Conservation (phyloP, 148 eudicot genomes). For the Linanthus parryae region DNA sequence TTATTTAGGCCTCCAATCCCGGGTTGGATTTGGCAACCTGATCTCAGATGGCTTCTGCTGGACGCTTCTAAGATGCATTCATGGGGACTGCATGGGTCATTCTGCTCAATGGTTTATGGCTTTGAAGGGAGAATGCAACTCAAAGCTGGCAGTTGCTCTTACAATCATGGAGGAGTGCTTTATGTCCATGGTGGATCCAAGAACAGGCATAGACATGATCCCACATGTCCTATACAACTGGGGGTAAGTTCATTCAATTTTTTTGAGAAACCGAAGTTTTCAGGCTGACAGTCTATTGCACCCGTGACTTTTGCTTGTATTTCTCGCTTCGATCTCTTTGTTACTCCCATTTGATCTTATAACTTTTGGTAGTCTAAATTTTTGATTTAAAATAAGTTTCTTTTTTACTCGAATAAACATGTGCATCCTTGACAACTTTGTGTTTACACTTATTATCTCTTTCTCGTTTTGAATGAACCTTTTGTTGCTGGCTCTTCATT, state of each 20-base stretch:
- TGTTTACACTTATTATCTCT: too few relatives aligned
- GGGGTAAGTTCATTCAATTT: conserved; percentile 52
- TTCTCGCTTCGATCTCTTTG: neutral
- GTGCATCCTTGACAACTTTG: too few relatives aligned
- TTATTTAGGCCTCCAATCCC: conserved; percentile 63
- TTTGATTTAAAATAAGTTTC: too few relatives aligned
- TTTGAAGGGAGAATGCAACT: conserved; percentile 86
- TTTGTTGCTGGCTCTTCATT: too few relatives aligned
- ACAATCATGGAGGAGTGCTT: conserved; percentile 97
- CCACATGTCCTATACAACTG: conserved; percentile 91
- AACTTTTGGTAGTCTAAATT: too few relatives aligned
- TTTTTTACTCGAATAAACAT: too few relatives aligned
- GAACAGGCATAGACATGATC: conserved; percentile 94
- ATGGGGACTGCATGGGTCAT: conserved; percentile 64
- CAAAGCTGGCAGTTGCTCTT: conserved; percentile 89
- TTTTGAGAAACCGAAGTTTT: neutral
- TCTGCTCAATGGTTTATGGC: conserved; percentile 56
- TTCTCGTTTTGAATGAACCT: too few relatives aligned
- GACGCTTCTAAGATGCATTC: conserved; percentile 82
- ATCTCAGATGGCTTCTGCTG: conserved; percentile 63
- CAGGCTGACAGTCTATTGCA: too few relatives aligned
- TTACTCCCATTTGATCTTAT: neutral
- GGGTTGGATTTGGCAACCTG: conserved; percentile 43
- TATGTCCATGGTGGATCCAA: conserved; percentile 89
- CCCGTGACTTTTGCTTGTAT: too few relatives aligned